phyloP scores from a whole-genome alignment of 495 filamentous ascomycete genomes.

The Lophium mytilinum region DNA sequence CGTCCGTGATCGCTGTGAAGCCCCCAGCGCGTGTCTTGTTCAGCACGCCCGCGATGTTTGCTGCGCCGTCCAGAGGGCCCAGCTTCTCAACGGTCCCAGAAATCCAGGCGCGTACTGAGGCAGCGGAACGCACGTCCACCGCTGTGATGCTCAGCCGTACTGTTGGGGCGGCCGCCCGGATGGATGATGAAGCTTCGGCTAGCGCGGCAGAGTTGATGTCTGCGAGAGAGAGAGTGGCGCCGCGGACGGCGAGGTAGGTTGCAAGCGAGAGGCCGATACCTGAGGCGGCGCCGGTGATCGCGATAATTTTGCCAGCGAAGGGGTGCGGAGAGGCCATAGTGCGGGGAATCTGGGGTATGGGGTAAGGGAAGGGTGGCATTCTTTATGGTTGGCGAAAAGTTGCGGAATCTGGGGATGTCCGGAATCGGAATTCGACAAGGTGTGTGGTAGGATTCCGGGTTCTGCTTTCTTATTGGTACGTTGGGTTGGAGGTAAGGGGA shows the following conservation, averaged over 20 bases:
- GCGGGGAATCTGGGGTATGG: neutral
- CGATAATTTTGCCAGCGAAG: slow-evolving; percentile 2
- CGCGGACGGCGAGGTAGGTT: slow-evolving; percentile 7
- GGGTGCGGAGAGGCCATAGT: neutral
- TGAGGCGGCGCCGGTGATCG: slow-evolving; percentile 21
- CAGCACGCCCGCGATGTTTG: slow-evolving; percentile 50
- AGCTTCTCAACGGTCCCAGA: slow-evolving; percentile 15
- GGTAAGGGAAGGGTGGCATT: too few species aligned
- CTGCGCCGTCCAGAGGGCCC: slow-evolving; percentile 49
- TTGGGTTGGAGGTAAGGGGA: too few species aligned
- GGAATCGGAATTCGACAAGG: too few species aligned
- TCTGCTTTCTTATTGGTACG: too few species aligned
- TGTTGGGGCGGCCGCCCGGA: slow-evolving; percentile 10
- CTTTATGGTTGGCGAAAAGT: too few species aligned
- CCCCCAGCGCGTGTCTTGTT: slow-evolving; percentile 19
- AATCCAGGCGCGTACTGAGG: slow-evolving; percentile 16
- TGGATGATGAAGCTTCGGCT: slow-evolving; percentile 7
- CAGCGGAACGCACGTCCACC: slow-evolving; percentile 17
- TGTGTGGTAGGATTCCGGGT: too few species aligned
- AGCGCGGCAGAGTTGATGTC: slow-evolving; percentile 13
- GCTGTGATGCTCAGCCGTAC: slow-evolving; percentile 7
- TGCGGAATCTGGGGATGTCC: too few species aligned
- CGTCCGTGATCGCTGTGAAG: slow-evolving; percentile 31
- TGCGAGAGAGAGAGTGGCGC: slow-evolving; percentile 18
- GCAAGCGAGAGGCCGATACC: slow-evolving; percentile 18